Evolutionary conservation across 805 yeast genomes (phyloP).

Genomic region (Pichia insulana): DNA sequence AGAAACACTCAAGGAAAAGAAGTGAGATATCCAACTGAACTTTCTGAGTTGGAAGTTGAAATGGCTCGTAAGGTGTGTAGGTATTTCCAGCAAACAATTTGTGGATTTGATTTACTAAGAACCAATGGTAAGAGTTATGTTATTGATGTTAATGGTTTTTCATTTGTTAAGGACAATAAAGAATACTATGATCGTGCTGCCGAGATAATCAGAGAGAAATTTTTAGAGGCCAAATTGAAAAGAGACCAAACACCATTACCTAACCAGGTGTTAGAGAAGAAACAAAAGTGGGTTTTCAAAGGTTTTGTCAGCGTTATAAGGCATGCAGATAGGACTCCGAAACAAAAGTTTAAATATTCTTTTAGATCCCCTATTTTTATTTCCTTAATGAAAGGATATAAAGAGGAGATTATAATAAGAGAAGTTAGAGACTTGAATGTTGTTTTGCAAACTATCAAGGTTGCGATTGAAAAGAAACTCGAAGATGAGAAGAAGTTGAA

Average conservation of each 20-base stretch:
- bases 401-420: constrained; percentile 90
- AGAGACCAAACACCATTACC: constrained; percentile 33
- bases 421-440: constrained; percentile 79
- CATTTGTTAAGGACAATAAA: constrained; percentile 88
- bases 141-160: constrained; percentile 96
- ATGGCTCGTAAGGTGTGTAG: constrained; percentile 75
- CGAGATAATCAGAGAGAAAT: constrained; percentile 63
- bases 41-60: constrained; percentile 61
- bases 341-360: constrained; percentile 93
- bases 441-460: constrained; percentile 73
- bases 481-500: constrained; percentile 75
- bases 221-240: constrained; percentile 50
- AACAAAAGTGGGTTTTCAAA: constrained; percentile 94
- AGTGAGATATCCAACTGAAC: constrained; percentile 77
- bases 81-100: constrained; percentile 83
- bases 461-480: constrained; percentile 68
- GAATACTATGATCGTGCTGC: constrained; percentile 82
- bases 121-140: constrained; percentile 85
- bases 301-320: constrained; percentile 87
- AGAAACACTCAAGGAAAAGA: constrained; percentile 97
- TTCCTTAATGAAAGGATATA: constrained; percentile 84
- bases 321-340: constrained; percentile 98
- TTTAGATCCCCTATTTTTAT: constrained; percentile 82
- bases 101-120: constrained; percentile 92
- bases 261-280: constrained; percentile 42